Evolutionary conservation across 208 protist genomes (phyloP).

Genomic region (Trypanosoma caninum): DNA sequence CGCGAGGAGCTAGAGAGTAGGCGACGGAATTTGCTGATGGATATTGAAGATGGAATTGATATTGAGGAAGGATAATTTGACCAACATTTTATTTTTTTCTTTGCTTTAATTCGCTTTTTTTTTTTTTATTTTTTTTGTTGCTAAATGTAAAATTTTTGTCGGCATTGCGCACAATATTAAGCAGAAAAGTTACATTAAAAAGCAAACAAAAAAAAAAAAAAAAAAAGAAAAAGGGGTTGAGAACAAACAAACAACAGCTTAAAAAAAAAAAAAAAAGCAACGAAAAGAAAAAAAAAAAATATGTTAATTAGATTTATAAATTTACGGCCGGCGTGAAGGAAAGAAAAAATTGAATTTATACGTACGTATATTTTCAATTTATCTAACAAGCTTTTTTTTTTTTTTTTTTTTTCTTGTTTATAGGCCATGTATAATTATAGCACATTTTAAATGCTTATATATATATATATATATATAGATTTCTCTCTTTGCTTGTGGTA

Average conservation of each 20-base stretch:
- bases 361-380: too few relatives aligned
- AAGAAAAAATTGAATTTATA: too few relatives aligned
- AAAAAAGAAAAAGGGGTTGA: background rate
- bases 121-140: background rate
- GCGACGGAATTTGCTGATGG: slow-evolving; percentile 62
- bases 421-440: background rate
- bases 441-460: too few relatives aligned
- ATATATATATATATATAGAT: too few relatives aligned
- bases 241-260: too few relatives aligned
- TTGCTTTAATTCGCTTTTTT: slow-evolving; percentile 2
- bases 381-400: too few relatives aligned
- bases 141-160: background rate
- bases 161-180: background rate
- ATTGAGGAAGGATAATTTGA: slow-evolving; percentile 32
- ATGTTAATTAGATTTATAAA: too few relatives aligned
- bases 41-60: slow-evolving; percentile 80
- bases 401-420: background rate
- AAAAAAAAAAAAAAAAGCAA: background rate
- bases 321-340: background rate
- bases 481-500: too few relatives aligned
- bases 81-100: background rate
- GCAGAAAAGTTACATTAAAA: background rate
- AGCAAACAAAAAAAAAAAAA: background rate
- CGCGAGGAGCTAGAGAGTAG: slow-evolving; percentile 44
- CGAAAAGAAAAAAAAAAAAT: too few relatives aligned